Percentiles rank a stretch among this genome's conserved stretches.
These are phyloP conservation scores for Saccharomycopsis fermentans DNA, from an alignment of 805 yeast species.

Conservation along the genomic window DNA sequence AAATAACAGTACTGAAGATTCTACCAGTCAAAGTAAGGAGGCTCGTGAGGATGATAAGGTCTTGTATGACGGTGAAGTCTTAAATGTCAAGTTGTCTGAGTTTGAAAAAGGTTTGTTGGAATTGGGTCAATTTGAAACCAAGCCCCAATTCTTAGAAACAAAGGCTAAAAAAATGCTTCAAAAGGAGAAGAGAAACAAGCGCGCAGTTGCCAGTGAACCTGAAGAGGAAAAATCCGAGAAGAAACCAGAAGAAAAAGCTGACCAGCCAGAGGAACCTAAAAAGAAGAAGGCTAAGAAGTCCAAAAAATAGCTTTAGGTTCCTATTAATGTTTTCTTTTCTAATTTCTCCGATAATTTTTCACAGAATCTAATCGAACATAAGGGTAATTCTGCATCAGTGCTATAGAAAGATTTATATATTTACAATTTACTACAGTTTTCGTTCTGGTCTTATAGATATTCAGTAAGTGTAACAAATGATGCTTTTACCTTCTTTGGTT, in stretches of 20 bases:
- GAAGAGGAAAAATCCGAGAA: too few relatives aligned
- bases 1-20: constrained; percentile 20
- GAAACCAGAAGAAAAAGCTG: too few relatives aligned
- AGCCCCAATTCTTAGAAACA: constrained; percentile 50
- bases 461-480: background rate
- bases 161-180: constrained; percentile 22
- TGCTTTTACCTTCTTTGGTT: too few relatives aligned
- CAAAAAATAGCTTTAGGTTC: background rate
- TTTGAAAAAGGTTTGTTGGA: constrained; percentile 78
- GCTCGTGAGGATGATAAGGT: constrained; percentile 21
- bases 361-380: background rate
- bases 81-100: constrained; percentile 38
- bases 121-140: constrained; percentile 67
- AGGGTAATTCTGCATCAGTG: background rate
- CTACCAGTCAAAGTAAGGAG: constrained; percentile 19
- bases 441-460: background rate
- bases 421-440: background rate
- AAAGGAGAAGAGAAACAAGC: constrained; percentile 13
- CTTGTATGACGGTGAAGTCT: constrained; percentile 25
- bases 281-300: constrained; percentile 7
- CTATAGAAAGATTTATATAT: background rate
- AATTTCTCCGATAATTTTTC: background rate
- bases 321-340: background rate
- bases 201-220: background rate
- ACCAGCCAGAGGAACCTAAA: background rate